phyloP scores from a whole-genome alignment of 2,329 filamentous ascomycete species.

The Claviceps paspali region DNA sequence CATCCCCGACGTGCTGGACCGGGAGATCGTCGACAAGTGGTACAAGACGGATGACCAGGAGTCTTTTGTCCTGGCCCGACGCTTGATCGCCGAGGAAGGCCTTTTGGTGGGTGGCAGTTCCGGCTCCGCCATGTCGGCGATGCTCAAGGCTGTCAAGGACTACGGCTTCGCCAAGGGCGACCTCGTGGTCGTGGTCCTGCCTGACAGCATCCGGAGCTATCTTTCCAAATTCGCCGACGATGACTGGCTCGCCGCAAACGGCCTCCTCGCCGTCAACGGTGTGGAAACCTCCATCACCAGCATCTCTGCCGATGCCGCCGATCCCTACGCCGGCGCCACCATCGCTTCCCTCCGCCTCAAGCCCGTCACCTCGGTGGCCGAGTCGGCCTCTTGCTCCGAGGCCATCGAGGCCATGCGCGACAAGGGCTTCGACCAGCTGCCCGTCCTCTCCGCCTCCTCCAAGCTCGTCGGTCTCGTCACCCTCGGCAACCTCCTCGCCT shows the following conservation, averaged over 20 bases:
- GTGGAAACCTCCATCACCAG: conserved; percentile 30
- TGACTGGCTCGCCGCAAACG: conserved; percentile 95
- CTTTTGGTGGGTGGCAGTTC: conserved; percentile 86
- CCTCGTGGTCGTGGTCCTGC: conserved; percentile 77
- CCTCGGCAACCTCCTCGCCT: conserved; percentile 83
- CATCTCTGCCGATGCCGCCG: conserved; percentile 26
- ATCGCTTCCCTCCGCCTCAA: conserved; percentile 77
- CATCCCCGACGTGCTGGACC: conserved; percentile 83
- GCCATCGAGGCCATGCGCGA: conserved; percentile 98
- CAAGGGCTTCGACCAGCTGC: conserved; percentile 94
- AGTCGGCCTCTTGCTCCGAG: conserved; percentile 58
- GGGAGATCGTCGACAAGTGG: conserved; percentile 72
- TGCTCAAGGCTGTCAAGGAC: conserved; percentile 63
- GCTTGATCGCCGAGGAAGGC: conserved; percentile 87
- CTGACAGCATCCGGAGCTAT: conserved; percentile 94
- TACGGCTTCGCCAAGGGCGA: conserved; percentile 67
- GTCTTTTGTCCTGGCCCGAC: conserved; percentile 78
- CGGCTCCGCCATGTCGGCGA: conserved; percentile 77
- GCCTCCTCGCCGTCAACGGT: conserved; percentile 54
- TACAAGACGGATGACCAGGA: conserved; percentile 95
- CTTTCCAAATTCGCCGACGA: conserved; percentile 97
- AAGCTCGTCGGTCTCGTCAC: conserved; percentile 86
- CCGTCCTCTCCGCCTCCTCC: conserved; percentile 57
- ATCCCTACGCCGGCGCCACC: conserved; percentile 65
- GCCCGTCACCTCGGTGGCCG: conserved; percentile 73